A percentile compares a stretch with the other conserved stretches of the same genome.
phyloP scores from a whole-genome alignment of 148 eudicot species.

The Camellia granthamiana region DNA sequence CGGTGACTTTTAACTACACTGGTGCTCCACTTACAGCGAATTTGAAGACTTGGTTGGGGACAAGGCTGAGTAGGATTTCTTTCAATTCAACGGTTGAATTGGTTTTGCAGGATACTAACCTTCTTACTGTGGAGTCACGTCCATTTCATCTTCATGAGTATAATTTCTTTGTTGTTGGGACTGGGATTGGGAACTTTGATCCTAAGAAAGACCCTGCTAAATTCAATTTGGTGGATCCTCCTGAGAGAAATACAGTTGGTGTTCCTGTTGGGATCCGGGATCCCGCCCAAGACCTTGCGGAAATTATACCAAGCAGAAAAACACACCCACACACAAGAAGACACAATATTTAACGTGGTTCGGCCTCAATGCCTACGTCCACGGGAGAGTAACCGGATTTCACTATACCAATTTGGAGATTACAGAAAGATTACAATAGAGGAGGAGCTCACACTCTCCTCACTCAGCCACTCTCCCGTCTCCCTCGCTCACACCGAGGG shows the following conservation, averaged over 20 bases:
- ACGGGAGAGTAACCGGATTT: too few relatives aligned
- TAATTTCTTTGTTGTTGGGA: constrained; percentile 56
- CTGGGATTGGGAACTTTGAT: constrained; percentile 55
- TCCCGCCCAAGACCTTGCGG: too few relatives aligned
- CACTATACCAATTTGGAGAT: too few relatives aligned
- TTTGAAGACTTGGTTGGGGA: constrained; percentile 14
- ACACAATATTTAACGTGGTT: too few relatives aligned
- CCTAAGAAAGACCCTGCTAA: constrained; percentile 41
- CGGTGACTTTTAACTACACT: constrained; percentile 25
- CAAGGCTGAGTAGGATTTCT: constrained; percentile 22
- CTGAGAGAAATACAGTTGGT: constrained; percentile 55
- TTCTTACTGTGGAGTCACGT: constrained; percentile 38
- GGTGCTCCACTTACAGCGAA: constrained; percentile 29
- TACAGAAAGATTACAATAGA: too few relatives aligned
- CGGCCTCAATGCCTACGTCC: too few relatives aligned
- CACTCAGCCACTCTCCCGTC: too few relatives aligned
- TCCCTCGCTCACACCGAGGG: too few relatives aligned
- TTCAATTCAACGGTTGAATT: constrained; percentile 29
- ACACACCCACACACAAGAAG: too few relatives aligned
- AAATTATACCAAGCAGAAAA: too few relatives aligned
- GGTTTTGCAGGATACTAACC: constrained; percentile 32
- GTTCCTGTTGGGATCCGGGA: too few relatives aligned
- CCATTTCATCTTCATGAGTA: constrained; percentile 57
- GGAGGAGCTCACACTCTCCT: too few relatives aligned
- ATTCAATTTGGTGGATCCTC: constrained; percentile 53